Conservation (phyloP, 108 stramenopile genomes). For the Cyclotella choctawhatcheeana region DNA sequence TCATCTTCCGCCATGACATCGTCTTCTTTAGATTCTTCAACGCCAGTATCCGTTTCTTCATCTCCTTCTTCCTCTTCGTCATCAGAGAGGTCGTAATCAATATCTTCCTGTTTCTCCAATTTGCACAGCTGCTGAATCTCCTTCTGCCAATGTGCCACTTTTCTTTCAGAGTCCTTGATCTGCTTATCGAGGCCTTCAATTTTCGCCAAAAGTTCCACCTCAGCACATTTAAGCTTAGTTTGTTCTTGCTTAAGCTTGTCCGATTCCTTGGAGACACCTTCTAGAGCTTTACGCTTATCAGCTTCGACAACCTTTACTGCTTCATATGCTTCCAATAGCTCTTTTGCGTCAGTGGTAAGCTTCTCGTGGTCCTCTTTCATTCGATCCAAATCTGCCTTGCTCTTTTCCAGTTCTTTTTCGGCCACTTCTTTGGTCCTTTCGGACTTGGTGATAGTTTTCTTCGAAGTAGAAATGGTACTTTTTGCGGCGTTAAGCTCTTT, state of each 20-base stretch:
- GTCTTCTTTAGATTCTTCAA: conserved; percentile 38
- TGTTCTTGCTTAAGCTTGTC: conserved; percentile 74
- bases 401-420: conserved; percentile 59
- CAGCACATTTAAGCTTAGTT: conserved; percentile 69
- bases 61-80: conserved; percentile 67
- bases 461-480: conserved; percentile 65
- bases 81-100: conserved; percentile 60
- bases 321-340: conserved; percentile 75
- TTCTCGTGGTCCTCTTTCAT: conserved; percentile 69
- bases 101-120: conserved; percentile 64
- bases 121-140: conserved; percentile 67
- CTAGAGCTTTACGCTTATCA: conserved; percentile 70
- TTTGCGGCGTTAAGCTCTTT: conserved; percentile 75
- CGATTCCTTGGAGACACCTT: conserved; percentile 59
- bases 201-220: conserved; percentile 84
- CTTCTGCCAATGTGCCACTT: conserved; percentile 63
- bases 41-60: conserved; percentile 40
- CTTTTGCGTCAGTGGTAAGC: conserved; percentile 71
- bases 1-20: conserved; percentile 37
- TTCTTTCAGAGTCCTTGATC: conserved; percentile 67
- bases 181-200: conserved; percentile 77
- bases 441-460: conserved; percentile 76
- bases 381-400: conserved; percentile 53
- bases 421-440: conserved; percentile 55
- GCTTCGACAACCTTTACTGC: conserved; percentile 74